phyloP scores from a whole-genome alignment of 176 grass and related monocot species.

The Secale cereale region DNA sequence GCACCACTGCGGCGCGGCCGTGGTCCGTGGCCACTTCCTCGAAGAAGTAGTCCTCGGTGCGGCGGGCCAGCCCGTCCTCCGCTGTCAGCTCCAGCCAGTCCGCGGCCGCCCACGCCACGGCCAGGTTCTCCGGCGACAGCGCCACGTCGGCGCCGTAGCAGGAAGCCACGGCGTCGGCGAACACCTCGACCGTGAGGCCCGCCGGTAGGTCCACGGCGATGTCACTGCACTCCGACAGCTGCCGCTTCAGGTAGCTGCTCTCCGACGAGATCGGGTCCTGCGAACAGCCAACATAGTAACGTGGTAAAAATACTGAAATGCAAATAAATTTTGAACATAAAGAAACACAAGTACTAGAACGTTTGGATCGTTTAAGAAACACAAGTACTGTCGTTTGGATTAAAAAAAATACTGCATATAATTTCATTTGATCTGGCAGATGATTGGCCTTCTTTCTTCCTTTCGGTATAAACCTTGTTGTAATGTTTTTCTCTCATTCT shows the following conservation, averaged over 20 bases:
- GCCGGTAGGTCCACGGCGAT: conserved; percentile 43
- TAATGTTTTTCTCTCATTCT: too few relatives aligned
- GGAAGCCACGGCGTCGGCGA: conserved; percentile 40
- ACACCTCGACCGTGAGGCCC: conserved; percentile 40
- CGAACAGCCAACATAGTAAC: neutral
- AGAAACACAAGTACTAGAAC: neutral
- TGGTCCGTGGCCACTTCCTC: conserved; percentile 63
- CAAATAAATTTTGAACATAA: neutral
- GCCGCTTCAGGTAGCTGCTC: conserved; percentile 64
- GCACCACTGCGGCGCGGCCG: conserved; percentile 29
- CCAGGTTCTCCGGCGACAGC: conserved; percentile 48
- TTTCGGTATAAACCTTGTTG: too few relatives aligned
- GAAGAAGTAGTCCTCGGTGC: conserved; percentile 76
- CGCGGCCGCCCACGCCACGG: conserved; percentile 39
- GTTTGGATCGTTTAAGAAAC: too few relatives aligned
- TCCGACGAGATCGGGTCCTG: conserved; percentile 64
- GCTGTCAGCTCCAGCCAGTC: conserved; percentile 66
- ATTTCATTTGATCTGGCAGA: neutral
- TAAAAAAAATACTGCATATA: neutral
- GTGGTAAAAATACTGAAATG: neutral
- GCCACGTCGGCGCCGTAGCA: conserved; percentile 52
- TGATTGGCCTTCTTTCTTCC: conserved; percentile 10
- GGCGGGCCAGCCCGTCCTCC: conserved; percentile 28
- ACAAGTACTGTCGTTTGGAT: too few relatives aligned
- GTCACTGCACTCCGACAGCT: conserved; percentile 51